Base-by-base conservation (phyloP, 768 basidiomycete species). In the Russula olivacea region DNA sequence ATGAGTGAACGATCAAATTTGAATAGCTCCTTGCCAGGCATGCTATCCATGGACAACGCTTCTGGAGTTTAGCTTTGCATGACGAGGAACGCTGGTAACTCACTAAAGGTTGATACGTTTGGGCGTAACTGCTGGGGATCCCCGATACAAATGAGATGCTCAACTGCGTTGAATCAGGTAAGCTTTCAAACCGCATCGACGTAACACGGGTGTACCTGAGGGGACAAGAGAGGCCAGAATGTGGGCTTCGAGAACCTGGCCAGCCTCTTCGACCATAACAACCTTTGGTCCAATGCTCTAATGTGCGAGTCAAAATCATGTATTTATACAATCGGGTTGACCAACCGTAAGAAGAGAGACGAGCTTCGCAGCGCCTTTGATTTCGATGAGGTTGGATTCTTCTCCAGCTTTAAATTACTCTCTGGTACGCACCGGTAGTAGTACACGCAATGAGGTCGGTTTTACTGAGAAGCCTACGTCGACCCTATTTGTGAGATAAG, bases 241-340 rank as follows among this genome's bases (percentile, higher is more conserved):
- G 65, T 91, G 89, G 3, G 89, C 86, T 72, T 91, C 89, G 32
- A 91, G 78, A 1, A 91, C 87, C 72, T 92, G 89, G 0, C 89
- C 90, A 0, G 90, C 89, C 70, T 91, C 90, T 71, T 92, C 89
- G 0, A 91, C 85, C 53, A 91, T 74, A 52, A 90, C 70, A 0
- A 89, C 81, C 36, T 77, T 79, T 0, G 88, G 88, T 5, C 70
- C 74, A 6, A 89, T 69, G 15, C 81, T 80, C 86, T 88, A 56
- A 59, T 36, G 15, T 17, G 17, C 48, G 3, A 65, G 58, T 62
- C n/a, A 56, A 47, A n/a, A 49, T 5, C 1, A 2, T 21, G 32
- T 9, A 0, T 17, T 5, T 15, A 32, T 8, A 32, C 6, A 12
- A 41, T 36, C 11, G 25, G 10, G 34, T 32, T n/a, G n/a, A 64